phyloP scores from a whole-genome alignment of 768 basidiomycete species.

The Tephrocybe rancida region DNA sequence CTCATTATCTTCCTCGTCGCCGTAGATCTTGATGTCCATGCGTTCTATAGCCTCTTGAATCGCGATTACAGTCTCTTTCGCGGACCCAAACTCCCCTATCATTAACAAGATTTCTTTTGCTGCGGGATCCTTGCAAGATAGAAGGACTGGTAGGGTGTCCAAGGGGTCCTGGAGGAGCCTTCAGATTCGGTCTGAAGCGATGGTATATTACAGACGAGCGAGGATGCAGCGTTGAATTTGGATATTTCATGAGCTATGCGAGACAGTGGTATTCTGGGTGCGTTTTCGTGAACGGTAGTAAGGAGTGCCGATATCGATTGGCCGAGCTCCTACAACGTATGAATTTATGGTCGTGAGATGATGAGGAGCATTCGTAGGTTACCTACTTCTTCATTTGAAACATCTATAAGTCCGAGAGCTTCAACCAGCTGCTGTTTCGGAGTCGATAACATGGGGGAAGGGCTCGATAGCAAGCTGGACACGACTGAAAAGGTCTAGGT shows the following conservation, averaged over 20 bases:
- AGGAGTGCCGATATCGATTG: slow-evolving; percentile 32
- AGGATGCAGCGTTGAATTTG: slow-evolving; percentile 21
- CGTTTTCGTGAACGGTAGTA: slow-evolving; percentile 29
- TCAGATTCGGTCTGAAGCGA: neutral
- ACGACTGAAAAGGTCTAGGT: no score
- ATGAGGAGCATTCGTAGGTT: neutral
- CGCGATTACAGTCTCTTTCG: slow-evolving; percentile 50
- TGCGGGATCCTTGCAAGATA: slow-evolving; percentile 37
- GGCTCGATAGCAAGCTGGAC: no score
- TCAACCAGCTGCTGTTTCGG: neutral
- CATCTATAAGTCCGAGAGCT: slow-evolving; percentile 5
- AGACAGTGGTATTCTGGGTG: slow-evolving; percentile 27
- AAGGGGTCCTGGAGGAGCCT: slow-evolving; percentile 42
- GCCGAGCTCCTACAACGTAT: slow-evolving; percentile 8
- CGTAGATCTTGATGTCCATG: slow-evolving; percentile 27
- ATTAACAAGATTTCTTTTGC: slow-evolving; percentile 41
- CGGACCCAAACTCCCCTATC: slow-evolving; percentile 40
- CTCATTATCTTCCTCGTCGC: slow-evolving; percentile 29
- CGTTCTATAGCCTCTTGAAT: slow-evolving; percentile 48
- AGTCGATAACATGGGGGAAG: slow-evolving; percentile 2
- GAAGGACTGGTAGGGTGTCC: slow-evolving; percentile 39
- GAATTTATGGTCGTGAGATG: neutral
- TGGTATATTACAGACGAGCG: slow-evolving; percentile 19
- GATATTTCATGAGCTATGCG: slow-evolving; percentile 33
- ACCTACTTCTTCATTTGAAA: slow-evolving; percentile 18